Percentiles rank a stretch among this genome's conserved stretches.
Evolutionary conservation across 371 early-diverging fungal species (phyloP).

Genomic region (Umbelopsis sp.): DNA sequence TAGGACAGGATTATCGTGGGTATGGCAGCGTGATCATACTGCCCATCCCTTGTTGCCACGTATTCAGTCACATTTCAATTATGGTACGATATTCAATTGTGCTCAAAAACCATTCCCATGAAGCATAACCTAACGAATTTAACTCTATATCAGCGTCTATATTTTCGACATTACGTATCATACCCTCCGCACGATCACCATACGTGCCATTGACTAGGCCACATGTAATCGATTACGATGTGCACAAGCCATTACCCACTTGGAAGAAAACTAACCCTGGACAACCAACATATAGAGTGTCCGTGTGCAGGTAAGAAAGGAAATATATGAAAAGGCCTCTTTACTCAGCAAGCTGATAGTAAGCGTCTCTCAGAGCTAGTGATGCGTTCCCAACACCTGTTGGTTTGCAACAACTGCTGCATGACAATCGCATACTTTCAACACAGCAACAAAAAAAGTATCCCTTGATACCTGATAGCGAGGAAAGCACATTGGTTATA

Average conservation of each 20-base stretch:
- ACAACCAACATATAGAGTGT: background rate
- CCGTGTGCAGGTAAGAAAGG: background rate
- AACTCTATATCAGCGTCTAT: background rate
- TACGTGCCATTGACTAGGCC: no score
- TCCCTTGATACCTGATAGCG: no score
- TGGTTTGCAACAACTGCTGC: background rate
- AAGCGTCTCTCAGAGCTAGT: background rate
- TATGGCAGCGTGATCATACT: background rate
- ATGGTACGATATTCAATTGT: background rate
- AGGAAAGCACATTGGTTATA: background rate
- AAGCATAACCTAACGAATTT: background rate
- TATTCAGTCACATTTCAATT: background rate
- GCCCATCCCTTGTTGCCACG: background rate
- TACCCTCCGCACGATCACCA: background rate
- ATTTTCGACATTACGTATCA: background rate
- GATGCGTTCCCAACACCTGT: background rate
- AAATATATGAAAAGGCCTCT: background rate
- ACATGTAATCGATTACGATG: background rate
- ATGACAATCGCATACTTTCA: background rate
- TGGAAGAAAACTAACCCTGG: slow-evolving; percentile 12
- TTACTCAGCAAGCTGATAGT: background rate
- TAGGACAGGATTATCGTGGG: background rate
- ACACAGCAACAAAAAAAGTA: background rate
- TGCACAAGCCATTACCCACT: background rate
- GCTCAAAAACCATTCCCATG: background rate